Base-by-base conservation (phyloP, 1,139 yeast genomes). In the Komagataea norvegica region DNA sequence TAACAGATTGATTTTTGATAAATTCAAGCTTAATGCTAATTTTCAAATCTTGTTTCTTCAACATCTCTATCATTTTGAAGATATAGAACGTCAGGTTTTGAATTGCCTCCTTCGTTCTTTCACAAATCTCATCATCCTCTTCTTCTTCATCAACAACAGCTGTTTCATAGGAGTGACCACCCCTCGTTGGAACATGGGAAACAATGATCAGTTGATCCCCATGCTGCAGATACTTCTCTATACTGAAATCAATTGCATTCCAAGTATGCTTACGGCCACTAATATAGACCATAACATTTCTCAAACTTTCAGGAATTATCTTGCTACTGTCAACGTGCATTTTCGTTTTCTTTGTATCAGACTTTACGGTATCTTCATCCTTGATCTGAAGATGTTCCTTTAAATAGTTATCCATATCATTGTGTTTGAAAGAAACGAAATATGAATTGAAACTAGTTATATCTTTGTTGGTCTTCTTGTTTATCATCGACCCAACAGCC, bases 161-260 rank as follows among this genome's bases (percentile, higher is more conserved):
- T 41, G 40, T 18, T 38, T 40, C 25, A 38, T 29, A 3, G 42
- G 25, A 6, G 15, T 11, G 9, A 20, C 8, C 43, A 19, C 40
- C 36, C 8, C 18, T 36, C 10, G 46, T 59, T 35, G 70, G 68
- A 7, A 76, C 61, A 21, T 68, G 54, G 3, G 77, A 52, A 4
- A 62, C 51, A 8, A 83, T 68, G 9, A 80, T 71, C 9, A 83
- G 59, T 17, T 77, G 70, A 53, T 83, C 93, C 16, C 89, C 88
- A 53, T 79, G 67, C 45, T 67, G 69, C 21, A 76, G 61, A 34
- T 71, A 64, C 33, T 69, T 64, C 37, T 67, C 66, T 36, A 80
- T 61, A 19, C 76, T 64, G 77, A 84, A 82, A 52, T 80, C 85
- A n/a, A 81, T 63, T 1, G 85, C 75, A 10, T 76, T 77, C 83